phyloP scores from a whole-genome alignment of 208 protist genomes.

The Leptomonas pyrrhocoris region DNA sequence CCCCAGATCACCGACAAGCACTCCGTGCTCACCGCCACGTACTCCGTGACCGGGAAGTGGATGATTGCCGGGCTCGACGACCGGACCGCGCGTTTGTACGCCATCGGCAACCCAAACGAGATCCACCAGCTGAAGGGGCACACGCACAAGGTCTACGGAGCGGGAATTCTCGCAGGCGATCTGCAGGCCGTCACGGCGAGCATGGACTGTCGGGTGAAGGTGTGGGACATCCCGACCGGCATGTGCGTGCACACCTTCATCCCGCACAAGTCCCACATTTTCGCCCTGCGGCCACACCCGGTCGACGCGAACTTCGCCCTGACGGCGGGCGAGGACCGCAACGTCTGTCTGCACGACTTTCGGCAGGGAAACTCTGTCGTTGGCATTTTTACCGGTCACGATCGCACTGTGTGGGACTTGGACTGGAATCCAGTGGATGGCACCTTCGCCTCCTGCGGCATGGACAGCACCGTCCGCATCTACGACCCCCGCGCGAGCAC shows the following conservation, averaged over 20 bases:
- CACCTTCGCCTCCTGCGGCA: constrained; percentile 60
- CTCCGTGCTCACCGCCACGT: constrained; percentile 29
- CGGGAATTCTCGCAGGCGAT: constrained; percentile 41
- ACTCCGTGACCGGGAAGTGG: constrained; percentile 27
- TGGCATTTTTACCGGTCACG: constrained; percentile 53
- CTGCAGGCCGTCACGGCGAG: constrained; percentile 43
- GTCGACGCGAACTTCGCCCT: constrained; percentile 44
- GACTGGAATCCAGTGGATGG: constrained; percentile 39
- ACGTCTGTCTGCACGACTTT: constrained; percentile 71
- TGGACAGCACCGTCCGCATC: constrained; percentile 62
- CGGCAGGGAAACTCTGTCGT: constrained; percentile 45
- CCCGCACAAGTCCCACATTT: constrained; percentile 60
- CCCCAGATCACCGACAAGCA: constrained; percentile 19
- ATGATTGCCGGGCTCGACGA: constrained; percentile 43
- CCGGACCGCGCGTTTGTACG: constrained; percentile 32
- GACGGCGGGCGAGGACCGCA: constrained; percentile 55
- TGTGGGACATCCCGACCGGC: constrained; percentile 61
- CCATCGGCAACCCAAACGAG: constrained; percentile 28
- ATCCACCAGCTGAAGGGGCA: constrained; percentile 45
- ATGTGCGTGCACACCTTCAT: constrained; percentile 24
- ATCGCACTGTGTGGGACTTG: constrained; percentile 63
- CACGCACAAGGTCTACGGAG: constrained; percentile 64
- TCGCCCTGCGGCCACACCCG: constrained; percentile 50
- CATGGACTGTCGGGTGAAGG: constrained; percentile 62
- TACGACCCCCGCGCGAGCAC: constrained; percentile 62